phyloP scores from a whole-genome alignment of 768 basidiomycete species.

The Cystofilobasidium macerans region DNA sequence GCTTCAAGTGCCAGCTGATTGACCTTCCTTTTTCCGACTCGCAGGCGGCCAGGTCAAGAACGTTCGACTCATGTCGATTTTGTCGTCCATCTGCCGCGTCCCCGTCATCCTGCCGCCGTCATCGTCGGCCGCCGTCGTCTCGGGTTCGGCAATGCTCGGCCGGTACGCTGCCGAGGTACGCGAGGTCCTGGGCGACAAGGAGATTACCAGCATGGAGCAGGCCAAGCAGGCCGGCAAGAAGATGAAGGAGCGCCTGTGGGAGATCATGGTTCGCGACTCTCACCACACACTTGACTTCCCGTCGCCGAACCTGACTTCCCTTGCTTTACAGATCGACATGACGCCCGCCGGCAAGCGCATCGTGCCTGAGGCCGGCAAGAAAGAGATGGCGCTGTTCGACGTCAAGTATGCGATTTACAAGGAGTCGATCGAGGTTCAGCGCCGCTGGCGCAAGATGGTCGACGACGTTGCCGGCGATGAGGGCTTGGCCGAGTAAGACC shows the following conservation, averaged over 20 bases:
- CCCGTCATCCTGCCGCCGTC: conserved; percentile 72
- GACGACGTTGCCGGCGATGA: conserved; percentile 13
- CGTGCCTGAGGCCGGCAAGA: conserved; percentile 47
- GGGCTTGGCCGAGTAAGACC: neutral
- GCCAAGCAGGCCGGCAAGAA: conserved; percentile 41
- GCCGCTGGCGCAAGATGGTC: conserved; percentile 38
- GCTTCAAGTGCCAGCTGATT: conserved; percentile 8
- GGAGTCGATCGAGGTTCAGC: conserved; percentile 79
- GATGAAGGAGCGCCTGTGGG: conserved; percentile 65
- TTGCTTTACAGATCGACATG: conserved; percentile 63
- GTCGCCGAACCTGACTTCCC: neutral
- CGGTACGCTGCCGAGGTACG: conserved; percentile 63
- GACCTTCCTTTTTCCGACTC: neutral
- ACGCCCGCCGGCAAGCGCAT: conserved; percentile 69
- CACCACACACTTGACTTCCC: neutral
- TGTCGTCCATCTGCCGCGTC: conserved; percentile 73
- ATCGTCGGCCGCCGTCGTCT: conserved; percentile 69
- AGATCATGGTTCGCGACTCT: conserved; percentile 63
- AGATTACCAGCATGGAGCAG: conserved; percentile 39
- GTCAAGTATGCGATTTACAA: conserved; percentile 90
- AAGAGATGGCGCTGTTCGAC: conserved; percentile 64
- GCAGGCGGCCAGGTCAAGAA: conserved; percentile 85
- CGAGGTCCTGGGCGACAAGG: conserved; percentile 34
- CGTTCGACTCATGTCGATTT: conserved; percentile 68
- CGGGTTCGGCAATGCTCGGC: conserved; percentile 88